Base-by-base conservation (phyloP, 1,139 yeast genomes). In the Candida sojae region DNA sequence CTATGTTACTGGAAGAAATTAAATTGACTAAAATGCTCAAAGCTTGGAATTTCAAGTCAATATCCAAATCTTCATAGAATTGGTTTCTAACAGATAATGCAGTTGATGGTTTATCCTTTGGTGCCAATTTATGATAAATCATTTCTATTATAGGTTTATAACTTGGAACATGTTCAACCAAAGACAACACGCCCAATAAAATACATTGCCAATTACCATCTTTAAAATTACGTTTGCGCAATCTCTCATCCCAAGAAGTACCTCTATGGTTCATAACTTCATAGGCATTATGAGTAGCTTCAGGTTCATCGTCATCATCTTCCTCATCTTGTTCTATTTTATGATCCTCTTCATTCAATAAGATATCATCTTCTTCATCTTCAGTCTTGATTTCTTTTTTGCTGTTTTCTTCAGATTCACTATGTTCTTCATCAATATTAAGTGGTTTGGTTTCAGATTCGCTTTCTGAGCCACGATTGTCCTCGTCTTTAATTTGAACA, bases 121-220 rank as follows among this genome's bases (percentile, higher is more conserved):
- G 91, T 0, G 93, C 90, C 45, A 86, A 64, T 1, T 67, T 61
- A 42, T 74, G 74, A 51, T 74, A 79, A 2, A 82, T 77, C 36
- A 70, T 67, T 12, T 67, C 70, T 48, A 86, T 79, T 5, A 67
- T 64, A 0, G 70, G 69, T 30, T 71, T 62, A 68, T 80, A 86
- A 21, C 77, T 76, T 0, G 84, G 82, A 31, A 84, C 75, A 56
- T 82, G 75, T 42, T 83, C 83, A 9, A 86, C 80, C 45, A 80
- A 66, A 0, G 85, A 77, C 30, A 91, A 73, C 4, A 91, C 73
- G 17, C 97, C 97, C 41, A 91, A 65, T 33, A 91, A 66, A 42
- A 87, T 80, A 39, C 86, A 77, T 58, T 89, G 86, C 97, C 97
- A 92, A 48, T 83, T 83, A 4, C 97, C 96, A 58, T 89, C 92